These are phyloP conservation scores for Ormosia semicastrata DNA, from an alignment of 306 rosid species.

Conservation along the genomic window DNA sequence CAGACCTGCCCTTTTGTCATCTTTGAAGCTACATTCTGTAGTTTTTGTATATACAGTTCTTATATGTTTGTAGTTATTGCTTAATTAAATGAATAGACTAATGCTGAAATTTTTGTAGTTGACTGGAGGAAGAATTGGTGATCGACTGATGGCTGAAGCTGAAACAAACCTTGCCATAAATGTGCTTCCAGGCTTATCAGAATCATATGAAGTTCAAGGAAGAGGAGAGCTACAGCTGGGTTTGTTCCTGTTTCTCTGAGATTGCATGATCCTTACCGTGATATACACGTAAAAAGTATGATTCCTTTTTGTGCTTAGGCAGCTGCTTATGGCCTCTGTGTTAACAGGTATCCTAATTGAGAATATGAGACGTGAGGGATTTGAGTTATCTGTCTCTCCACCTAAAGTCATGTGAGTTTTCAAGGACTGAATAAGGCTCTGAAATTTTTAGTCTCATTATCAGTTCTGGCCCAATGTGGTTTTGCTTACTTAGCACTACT, in stretches of 20 bases:
- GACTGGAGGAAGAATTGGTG: conserved; percentile 93
- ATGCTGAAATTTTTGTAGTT: conserved; percentile 50
- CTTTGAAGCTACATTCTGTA: conserved; percentile 15
- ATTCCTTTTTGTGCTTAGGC: conserved; percentile 7
- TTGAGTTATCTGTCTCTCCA: conserved; percentile 92
- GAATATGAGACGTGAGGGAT: conserved; percentile 99
- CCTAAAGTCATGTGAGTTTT: conserved; percentile 96
- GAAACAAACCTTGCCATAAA: conserved; percentile 98
- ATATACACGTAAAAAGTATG: not conserved
- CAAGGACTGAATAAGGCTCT: conserved; percentile 9
- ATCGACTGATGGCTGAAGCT: conserved; percentile 86
- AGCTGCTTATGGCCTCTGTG: conserved; percentile 22
- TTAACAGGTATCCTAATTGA: conserved; percentile 90
- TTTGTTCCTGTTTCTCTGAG: conserved; percentile 41
- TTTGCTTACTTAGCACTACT: not conserved
- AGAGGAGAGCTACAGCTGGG: conserved; percentile 99
- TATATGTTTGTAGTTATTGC: conserved; percentile 14
- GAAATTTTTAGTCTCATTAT: not conserved
- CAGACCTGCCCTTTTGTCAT: not conserved
- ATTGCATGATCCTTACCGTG: conserved; percentile 10
- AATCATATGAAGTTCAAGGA: conserved; percentile 96
- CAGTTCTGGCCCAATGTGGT: conserved; percentile 8
- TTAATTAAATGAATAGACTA: conserved; percentile 29
- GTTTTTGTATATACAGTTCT: not conserved
- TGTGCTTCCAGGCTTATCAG: conserved; percentile 93